Evolutionary conservation across 2,329 filamentous ascomycete genomes (phyloP), one percentile per base, ranked within the genome.

Genomic region (Alternaria triticina): DNA sequence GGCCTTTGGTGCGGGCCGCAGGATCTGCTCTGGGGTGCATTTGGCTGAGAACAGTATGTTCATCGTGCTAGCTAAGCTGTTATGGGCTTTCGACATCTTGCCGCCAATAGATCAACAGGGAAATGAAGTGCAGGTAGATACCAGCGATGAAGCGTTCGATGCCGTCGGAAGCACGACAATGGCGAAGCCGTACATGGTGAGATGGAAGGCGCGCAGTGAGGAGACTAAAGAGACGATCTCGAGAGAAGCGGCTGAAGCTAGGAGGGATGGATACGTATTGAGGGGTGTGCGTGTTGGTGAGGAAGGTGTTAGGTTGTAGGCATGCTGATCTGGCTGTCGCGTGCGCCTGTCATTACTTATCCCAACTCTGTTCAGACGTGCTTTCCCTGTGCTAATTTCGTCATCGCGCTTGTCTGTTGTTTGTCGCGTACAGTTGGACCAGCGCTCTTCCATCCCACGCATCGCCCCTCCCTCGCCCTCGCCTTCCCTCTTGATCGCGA

Each of bases 21-120:
- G 81, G 8, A 78, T 83, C 12, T 85, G 83, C 60, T 78, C 80
- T 5, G 82, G 81, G 1, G 67, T 79, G 5, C 72, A 81, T 47
- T 67, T 84, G n/a, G 83, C 83, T 0, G 82, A 84, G 25, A 77
- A 76, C 11, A 79, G 80, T 4, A 67, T 84, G 36, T 84, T 78
- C 61, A 68, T 84, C 45, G 80, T 73, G 30, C 70, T 84, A 10
- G 83, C 80, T 0, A 84, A 84, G 46, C 71, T 81, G 0, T 68
- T 89, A 2, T 82, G 86, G 1, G 82, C 81, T 0, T 87, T 88
- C 57, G 75, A 81, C 10, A 77, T 86, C 6, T 56, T 66, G 17
- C 82, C 83, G 57, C 70, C 73, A 0, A 20, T 81, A 17, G 77
- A 78, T 33, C 56, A 62, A 15, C 66, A 78, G 1, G 84, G 81